Base-by-base conservation (phyloP, 1,284 basidiomycete genomes). In the Agaricales sp. region DNA sequence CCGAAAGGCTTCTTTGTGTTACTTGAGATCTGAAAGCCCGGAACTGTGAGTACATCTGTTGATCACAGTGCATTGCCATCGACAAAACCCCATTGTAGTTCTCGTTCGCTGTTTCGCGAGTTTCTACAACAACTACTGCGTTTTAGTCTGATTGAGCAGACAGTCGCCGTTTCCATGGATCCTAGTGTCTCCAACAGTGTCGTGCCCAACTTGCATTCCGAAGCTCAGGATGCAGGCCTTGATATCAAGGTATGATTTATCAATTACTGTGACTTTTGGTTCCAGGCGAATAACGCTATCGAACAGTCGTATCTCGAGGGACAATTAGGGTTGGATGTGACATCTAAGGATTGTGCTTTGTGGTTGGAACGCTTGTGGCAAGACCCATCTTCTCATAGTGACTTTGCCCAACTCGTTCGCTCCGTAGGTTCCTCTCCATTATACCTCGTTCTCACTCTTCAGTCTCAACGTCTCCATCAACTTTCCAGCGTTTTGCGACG, bases 251-350 rank as follows among this genome's bases (percentile, higher is more conserved):
- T 82, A 52, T 59, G 68, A 53, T n/a, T 19, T 18, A 13, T 46
- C 38, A 47, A 43, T 49, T n/a, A 12, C 44, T 48, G 47, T 30
- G 35, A 25, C 47, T 23, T 26, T 25, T 49, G 23, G 11, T 50
- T 45, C 4, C 22, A 45, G 19, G 55, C 41, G 19, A 39, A 8
- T 4, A 39, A 25, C 38, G 43, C n/a, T n/a, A n/a, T n/a, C n/a
- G n/a, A n/a, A 48, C 53, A 88, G 84, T 53, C 66, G 13, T 84
- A 78, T 58, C 58, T 89, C 2, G 78, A 80, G 43, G 69, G 67
- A 3, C 82, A 75, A 59, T 59, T 89, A n/a, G 67, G 67, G 1
- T 61, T 70, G 18, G 86, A 87, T 20, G 60, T 65, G 12, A 69
- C 63, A 49, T 57, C 72, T 3, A 72, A 73, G 4, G 83, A 88